phyloP scores from a whole-genome alignment of 768 basidiomycete species.

The Podaxis carcinomalis region DNA sequence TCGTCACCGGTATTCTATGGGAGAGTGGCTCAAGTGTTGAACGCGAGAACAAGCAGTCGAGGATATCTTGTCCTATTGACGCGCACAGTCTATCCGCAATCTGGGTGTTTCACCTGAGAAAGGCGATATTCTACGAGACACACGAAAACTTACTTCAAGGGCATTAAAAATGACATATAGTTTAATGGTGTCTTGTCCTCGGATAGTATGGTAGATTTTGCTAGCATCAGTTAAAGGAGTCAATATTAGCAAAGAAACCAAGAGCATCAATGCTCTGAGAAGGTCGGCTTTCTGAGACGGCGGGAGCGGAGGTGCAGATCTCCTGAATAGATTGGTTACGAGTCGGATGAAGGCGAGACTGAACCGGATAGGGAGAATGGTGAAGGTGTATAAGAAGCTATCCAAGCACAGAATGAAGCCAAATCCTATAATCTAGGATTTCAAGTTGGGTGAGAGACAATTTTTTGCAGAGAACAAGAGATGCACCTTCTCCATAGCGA shows the following conservation, averaged over 20 bases:
- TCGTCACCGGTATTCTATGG: slow-evolving; percentile 52
- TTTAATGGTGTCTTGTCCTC: slow-evolving; percentile 98
- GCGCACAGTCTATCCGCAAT: slow-evolving; percentile 93
- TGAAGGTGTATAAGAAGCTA: slow-evolving; percentile 97
- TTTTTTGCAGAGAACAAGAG: background rate
- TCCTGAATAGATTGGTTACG: slow-evolving; percentile 43
- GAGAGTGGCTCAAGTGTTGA: slow-evolving; percentile 80
- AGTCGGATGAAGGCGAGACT: slow-evolving; percentile 58
- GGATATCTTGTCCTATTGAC: slow-evolving; percentile 95
- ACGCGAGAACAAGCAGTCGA: slow-evolving; percentile 93
- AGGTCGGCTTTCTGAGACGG: slow-evolving; percentile 93
- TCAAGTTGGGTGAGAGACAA: background rate
- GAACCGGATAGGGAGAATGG: slow-evolving; percentile 91
- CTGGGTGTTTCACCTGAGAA: slow-evolving; percentile 33
- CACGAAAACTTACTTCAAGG: slow-evolving; percentile 66
- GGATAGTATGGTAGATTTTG: slow-evolving; percentile 96
- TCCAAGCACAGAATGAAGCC: slow-evolving; percentile 93
- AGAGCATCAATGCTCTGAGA: slow-evolving; percentile 72
- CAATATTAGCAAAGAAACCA: slow-evolving; percentile 69
- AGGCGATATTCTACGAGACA: background rate
- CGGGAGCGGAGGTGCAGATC: slow-evolving; percentile 56
- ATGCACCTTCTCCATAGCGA: slow-evolving; percentile 91
- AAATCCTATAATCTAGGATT: slow-evolving; percentile 76
- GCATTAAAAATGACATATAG: slow-evolving; percentile 99
- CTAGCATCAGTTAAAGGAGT: slow-evolving; percentile 88